Conservation (phyloP, 2,329 filamentous ascomycete genomes). For the Sphaerostilbella broomeana region DNA sequence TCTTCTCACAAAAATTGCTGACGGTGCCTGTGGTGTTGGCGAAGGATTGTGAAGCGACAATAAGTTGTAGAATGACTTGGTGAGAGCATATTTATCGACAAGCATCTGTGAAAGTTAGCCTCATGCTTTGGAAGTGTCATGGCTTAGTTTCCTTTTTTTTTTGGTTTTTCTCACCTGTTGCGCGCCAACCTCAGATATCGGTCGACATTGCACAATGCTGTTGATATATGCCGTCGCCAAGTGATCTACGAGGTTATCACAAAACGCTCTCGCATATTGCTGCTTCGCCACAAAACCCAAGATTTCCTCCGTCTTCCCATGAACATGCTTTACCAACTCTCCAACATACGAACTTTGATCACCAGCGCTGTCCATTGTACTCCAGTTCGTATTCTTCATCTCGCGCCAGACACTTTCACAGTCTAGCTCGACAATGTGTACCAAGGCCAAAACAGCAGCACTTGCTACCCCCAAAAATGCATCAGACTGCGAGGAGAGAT, state of each 20-base stretch:
- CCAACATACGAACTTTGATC: slow-evolving; percentile 91
- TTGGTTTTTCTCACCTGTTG: slow-evolving; percentile 59
- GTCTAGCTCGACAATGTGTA: slow-evolving; percentile 73
- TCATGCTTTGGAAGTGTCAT: too few relatives aligned
- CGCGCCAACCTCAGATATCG: slow-evolving; percentile 87
- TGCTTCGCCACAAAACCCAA: slow-evolving; percentile 75
- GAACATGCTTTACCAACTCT: slow-evolving; percentile 69
- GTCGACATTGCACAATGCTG: slow-evolving; percentile 82
- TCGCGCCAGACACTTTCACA: slow-evolving; percentile 89
- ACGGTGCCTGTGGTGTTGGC: slow-evolving; percentile 33
- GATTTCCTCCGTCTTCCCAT: slow-evolving; percentile 66
- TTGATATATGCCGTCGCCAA: slow-evolving; percentile 71
- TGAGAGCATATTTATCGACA: slow-evolving; percentile 86
- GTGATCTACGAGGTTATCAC: slow-evolving; percentile 89
- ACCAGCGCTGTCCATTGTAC: slow-evolving; percentile 83
- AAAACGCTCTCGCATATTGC: slow-evolving; percentile 90
- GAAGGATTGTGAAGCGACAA: slow-evolving; percentile 55
- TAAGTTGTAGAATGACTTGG: slow-evolving; percentile 68
- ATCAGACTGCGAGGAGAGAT: slow-evolving; percentile 88
- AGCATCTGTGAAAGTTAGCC: slow-evolving; percentile 60
- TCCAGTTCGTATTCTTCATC: slow-evolving; percentile 96
- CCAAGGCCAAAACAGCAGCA: slow-evolving; percentile 74
- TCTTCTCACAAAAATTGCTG: slow-evolving; percentile 70
- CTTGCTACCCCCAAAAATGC: slow-evolving; percentile 93
- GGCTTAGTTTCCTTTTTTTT: slow-evolving; percentile 18